Evolutionary conservation across 192 early-diverging fungal species (phyloP).

Genomic region (Anaeromyces robustus): DNA sequence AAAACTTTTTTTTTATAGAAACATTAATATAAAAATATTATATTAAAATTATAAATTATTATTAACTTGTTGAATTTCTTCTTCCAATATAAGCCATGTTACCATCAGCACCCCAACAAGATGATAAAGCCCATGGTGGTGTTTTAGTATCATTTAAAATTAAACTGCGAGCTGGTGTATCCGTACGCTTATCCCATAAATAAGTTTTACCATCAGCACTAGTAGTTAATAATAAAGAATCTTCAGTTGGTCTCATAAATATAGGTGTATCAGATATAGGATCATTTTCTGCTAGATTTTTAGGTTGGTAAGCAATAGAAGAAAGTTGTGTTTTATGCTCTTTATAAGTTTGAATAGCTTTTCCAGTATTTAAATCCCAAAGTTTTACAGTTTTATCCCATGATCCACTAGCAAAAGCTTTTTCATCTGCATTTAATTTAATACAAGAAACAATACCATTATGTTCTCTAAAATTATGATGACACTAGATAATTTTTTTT

Average conservation of each 20-base stretch:
- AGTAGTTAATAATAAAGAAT: constrained; percentile 41
- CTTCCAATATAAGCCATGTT: constrained; percentile 65
- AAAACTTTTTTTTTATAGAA: no score
- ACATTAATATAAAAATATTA: no score
- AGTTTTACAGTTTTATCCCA: constrained; percentile 74
- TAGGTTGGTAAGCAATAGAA: constrained; percentile 52
- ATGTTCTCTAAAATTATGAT: constrained; percentile 68
- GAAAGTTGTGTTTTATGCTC: constrained; percentile 75
- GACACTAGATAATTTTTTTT: constrained; percentile 23
- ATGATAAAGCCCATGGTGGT: constrained; percentile 25
- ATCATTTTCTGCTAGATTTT: neutral
- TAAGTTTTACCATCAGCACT: constrained; percentile 59
- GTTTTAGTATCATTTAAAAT: neutral
- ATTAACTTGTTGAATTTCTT: constrained; percentile 61
- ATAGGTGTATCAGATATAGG: constrained; percentile 6
- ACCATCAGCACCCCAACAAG: constrained; percentile 78
- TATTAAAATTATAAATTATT: no score
- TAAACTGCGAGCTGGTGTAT: neutral
- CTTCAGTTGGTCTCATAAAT: constrained; percentile 11
- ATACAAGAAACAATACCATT: constrained; percentile 69
- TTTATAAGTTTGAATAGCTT: constrained; percentile 42
- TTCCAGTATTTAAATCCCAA: constrained; percentile 79
- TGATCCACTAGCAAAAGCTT: constrained; percentile 72
- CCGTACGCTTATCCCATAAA: constrained; percentile 54
- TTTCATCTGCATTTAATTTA: constrained; percentile 64